phyloP scores from a whole-genome alignment of 73 alveolate species.

The Paramecium caudatum region DNA sequence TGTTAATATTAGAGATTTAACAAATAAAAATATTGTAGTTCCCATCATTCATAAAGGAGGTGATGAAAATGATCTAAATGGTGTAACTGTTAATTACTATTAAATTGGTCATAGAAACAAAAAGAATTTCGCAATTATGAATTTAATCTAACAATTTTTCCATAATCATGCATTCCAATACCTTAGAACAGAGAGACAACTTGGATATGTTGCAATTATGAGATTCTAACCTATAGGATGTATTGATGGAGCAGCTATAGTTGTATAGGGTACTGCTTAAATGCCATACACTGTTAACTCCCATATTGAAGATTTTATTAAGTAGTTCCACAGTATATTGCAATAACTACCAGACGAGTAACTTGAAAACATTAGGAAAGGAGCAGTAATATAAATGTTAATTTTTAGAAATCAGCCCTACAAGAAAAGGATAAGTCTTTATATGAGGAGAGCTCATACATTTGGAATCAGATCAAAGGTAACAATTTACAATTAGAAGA shows the following conservation, averaged over 20 bases:
- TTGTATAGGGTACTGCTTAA: slow-evolving; percentile 57
- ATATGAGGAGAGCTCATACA: slow-evolving; percentile 43
- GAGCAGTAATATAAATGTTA: slow-evolving; percentile 33
- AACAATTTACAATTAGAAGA: slow-evolving; percentile 49
- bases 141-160: slow-evolving; percentile 37
- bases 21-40: neutral
- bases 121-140: slow-evolving; percentile 64
- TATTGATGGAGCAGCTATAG: slow-evolving; percentile 59
- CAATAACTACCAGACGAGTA: slow-evolving; percentile 9
- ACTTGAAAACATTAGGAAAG: neutral
- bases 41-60: slow-evolving; percentile 41
- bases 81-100: slow-evolving; percentile 37
- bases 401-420: slow-evolving; percentile 36
- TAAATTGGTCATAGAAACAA: slow-evolving; percentile 58
- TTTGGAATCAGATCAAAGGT: slow-evolving; percentile 38
- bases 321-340: slow-evolving; percentile 21
- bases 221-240: slow-evolving; percentile 54
- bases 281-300: slow-evolving; percentile 29
- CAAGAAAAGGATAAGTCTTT: slow-evolving; percentile 55
- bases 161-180: slow-evolving; percentile 68
- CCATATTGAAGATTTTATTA: slow-evolving; percentile 34
- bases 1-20: slow-evolving; percentile 33
- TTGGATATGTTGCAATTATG: slow-evolving; percentile 59
- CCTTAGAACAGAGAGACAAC: slow-evolving; percentile 59
- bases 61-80: slow-evolving; percentile 58